A percentile compares a stretch with the other conserved stretches of the same genome.
Evolutionary conservation across 495 filamentous ascomycete species (phyloP).

Genomic region (Neurospora sp.): DNA sequence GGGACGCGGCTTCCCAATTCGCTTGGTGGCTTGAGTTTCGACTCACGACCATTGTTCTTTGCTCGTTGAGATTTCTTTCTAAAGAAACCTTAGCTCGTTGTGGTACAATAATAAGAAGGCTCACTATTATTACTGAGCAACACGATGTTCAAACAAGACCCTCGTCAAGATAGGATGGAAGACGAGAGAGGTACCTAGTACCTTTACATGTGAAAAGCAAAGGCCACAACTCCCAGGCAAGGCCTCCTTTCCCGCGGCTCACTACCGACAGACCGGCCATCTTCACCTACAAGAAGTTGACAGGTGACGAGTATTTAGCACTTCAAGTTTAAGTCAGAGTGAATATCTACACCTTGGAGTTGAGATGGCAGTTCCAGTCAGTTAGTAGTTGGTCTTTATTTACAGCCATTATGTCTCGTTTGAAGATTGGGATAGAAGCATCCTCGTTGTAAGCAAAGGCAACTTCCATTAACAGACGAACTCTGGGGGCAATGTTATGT

Average conservation of each 20-base stretch:
- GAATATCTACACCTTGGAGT: not conserved
- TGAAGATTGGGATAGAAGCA: not conserved
- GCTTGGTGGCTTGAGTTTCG: not conserved
- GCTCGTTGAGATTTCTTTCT: not conserved
- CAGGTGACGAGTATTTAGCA: not conserved
- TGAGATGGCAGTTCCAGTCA: not conserved
- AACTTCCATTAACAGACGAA: not conserved
- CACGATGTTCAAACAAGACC: not conserved
- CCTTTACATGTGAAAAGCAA: not conserved
- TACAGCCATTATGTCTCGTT: not conserved
- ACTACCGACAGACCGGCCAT: not conserved
- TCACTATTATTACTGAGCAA: not conserved
- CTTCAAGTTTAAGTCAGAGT: not conserved
- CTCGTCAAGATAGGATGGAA: not conserved
- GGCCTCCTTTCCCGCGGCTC: not conserved
- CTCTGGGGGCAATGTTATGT: not conserved
- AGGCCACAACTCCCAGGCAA: not conserved
- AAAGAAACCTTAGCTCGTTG: not conserved
- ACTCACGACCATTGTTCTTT: not conserved
- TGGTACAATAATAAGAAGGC: not conserved
- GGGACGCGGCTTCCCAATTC: not conserved
- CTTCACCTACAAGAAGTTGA: not conserved
- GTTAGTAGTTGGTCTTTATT: not conserved
- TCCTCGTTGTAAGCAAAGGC: not conserved
- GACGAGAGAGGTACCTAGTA: not conserved